phyloP scores from a whole-genome alignment of 148 eudicot species.

The Diospyros kaki region DNA sequence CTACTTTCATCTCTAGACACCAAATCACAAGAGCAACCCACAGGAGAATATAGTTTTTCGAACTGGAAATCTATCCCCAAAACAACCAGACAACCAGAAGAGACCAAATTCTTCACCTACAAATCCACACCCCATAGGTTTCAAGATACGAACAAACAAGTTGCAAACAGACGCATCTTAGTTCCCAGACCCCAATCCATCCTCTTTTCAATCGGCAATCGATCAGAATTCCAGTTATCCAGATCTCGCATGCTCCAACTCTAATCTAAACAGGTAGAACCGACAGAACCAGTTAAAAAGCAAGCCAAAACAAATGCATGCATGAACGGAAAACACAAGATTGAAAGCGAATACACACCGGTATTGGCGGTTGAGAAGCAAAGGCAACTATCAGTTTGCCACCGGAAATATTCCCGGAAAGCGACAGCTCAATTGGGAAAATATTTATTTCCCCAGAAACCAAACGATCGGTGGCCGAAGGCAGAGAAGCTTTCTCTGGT shows the following conservation, averaged over 20 bases:
- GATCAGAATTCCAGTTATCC: not conserved
- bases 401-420: conserved; percentile 1
- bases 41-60: not conserved
- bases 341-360: conserved; percentile 1
- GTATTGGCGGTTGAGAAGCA: conserved; percentile 3
- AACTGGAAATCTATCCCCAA: not conserved
- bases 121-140: not conserved
- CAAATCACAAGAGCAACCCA: not conserved
- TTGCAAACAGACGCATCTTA: conserved; percentile 5
- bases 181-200: not conserved
- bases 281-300: not conserved
- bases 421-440: not conserved
- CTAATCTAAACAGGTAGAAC: conserved; percentile 5
- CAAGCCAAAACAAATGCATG: not conserved
- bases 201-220: not conserved
- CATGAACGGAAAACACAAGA: not conserved
- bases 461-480: conserved; percentile 3
- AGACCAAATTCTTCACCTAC: not conserved
- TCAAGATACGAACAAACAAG: not conserved
- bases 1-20: conserved; percentile 32
- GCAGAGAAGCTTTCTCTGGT: too few relatives aligned
- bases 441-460: conserved; percentile 1
- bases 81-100: not conserved
- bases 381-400: not conserved
- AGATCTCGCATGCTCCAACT: conserved; percentile 7